Conservation (phyloP, 2,329 filamentous ascomycete genomes). For the Talaromyces funiculosus region DNA sequence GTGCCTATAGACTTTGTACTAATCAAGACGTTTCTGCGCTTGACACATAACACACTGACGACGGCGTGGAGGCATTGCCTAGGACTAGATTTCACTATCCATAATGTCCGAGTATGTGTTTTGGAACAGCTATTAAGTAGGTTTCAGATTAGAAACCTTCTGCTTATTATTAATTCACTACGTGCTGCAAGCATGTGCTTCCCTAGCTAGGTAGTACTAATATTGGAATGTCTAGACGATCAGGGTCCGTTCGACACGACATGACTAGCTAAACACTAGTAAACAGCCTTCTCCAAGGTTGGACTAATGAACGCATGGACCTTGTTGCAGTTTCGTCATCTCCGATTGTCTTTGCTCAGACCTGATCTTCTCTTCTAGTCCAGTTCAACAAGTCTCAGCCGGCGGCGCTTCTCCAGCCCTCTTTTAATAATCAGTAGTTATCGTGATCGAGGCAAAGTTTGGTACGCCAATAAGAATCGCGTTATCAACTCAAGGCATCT, state of each 20-base stretch:
- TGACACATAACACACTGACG: slow-evolving; percentile 3
- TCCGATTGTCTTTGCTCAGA: neutral
- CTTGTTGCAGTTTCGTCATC: slow-evolving; percentile 1
- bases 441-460: neutral
- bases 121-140: neutral
- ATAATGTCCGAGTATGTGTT: neutral
- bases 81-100: neutral
- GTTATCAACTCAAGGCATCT: neutral
- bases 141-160: neutral
- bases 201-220: neutral
- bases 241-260: neutral
- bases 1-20: slow-evolving; percentile 1
- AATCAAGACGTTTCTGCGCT: neutral
- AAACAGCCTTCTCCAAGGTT: neutral
- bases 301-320: neutral
- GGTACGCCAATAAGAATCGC: neutral
- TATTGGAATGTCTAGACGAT: neutral
- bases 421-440: neutral
- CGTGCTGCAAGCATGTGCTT: neutral
- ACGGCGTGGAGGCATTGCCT: neutral
- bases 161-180: neutral
- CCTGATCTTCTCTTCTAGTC: neutral
- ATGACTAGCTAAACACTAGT: neutral
- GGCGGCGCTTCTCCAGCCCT: neutral
- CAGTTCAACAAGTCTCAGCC: neutral